Evolutionary conservation across 1,284 basidiomycete species (phyloP), one percentile per base, ranked within the genome.

Genomic region (Omphalotus olearius): DNA sequence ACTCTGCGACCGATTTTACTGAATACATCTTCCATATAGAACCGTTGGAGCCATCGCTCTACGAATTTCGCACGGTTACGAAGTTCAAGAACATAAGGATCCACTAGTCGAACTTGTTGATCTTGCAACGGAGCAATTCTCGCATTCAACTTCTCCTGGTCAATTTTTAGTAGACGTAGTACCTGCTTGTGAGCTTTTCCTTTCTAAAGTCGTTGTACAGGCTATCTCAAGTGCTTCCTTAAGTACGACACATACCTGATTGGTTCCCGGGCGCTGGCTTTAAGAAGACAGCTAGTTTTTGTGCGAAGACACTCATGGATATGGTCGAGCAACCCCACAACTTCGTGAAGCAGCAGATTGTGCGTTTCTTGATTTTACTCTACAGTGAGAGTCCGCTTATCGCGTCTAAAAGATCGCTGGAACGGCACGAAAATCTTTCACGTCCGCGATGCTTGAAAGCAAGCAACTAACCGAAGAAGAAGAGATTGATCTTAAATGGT

Each of bases 251-350:
- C 56, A 58, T 85, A 43, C 83, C 83, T 10, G 64, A 69, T 7
- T 86, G 84, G 83, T 71, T 84, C 56, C 84, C 83, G 20, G 83
- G 84, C 23, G 78, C 82, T 11, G 68, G 67, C 9, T 87, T 84
- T 69, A 77, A 78, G 59, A 67, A 58, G 51, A 75, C 67, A 52
- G 82, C 83, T 0, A 69, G 68, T 43, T 63, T 67, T 45, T 83
- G 80, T 76, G 69, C 71, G 17, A 62, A 62, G 2, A 79, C 75
- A 0, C 69, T 84, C 46, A 59, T 67, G 16, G 70, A 78, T 37
- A 73, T 80, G 75, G 76, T 78, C 38, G 73, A 79, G n/a, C 67
- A 67, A 45, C 81, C 83, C 14, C 69, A 78, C 58, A 69, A 74
- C 42, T 81, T 74, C 53, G 81, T 82, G 42, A 83, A 80, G 62